phyloP scores from a whole-genome alignment of 208 protist genomes.

The Crithidia acanthocephali region DNA sequence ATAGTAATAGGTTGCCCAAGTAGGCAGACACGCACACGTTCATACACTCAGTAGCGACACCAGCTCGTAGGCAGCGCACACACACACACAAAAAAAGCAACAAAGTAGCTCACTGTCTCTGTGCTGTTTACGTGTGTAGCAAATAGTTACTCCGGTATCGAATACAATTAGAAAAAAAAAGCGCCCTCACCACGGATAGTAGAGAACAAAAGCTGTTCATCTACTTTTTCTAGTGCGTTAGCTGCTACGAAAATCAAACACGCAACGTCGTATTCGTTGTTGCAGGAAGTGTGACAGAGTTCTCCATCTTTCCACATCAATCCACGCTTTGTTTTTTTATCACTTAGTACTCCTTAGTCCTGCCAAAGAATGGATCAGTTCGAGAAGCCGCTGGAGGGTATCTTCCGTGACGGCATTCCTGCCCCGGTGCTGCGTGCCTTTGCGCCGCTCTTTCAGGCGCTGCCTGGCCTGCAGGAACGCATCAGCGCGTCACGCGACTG shows the following conservation, averaged over 20 bases:
- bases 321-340: neutral
- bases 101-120: neutral
- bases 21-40: neutral
- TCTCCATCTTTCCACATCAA: too few relatives aligned
- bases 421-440: conserved; percentile 88
- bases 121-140: neutral
- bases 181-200: too few relatives aligned
- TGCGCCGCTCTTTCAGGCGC: conserved; percentile 87
- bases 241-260: too few relatives aligned
- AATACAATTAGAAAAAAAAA: neutral
- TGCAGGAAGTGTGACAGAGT: neutral
- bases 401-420: conserved; percentile 93
- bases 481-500: conserved; percentile 74
- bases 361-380: conserved; percentile 79
- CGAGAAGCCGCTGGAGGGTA: conserved; percentile 83
- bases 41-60: neutral
- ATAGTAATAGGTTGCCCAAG: neutral
- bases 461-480: conserved; percentile 79
- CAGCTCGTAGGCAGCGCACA: neutral
- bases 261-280: neutral
- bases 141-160: neutral
- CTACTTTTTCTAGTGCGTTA: too few relatives aligned
- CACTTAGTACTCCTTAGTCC: neutral
- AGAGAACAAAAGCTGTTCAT: too few relatives aligned
- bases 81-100: neutral